Conservation (phyloP, 1,139 yeast genomes). For the Zygoascus sp. region DNA sequence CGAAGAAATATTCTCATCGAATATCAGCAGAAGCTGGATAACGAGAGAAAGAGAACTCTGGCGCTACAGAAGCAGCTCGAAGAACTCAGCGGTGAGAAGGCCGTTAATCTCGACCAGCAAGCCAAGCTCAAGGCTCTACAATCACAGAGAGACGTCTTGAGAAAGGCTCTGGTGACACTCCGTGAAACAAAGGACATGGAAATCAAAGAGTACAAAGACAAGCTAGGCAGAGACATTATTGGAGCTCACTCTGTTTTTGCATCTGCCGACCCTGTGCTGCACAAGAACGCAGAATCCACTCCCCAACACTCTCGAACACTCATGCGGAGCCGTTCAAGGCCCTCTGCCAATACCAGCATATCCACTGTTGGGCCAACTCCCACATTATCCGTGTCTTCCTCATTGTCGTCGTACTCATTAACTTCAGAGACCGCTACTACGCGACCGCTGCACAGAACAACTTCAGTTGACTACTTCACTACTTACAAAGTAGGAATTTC, state of each 20-base stretch:
- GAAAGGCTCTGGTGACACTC: conserved; percentile 45
- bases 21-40: conserved; percentile 30
- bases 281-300: neutral
- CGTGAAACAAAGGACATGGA: conserved; percentile 38
- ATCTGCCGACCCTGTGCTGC: neutral
- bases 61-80: conserved; percentile 27
- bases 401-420: conserved; percentile 1
- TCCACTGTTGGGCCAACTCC: conserved; percentile 1
- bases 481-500: conserved; percentile 16
- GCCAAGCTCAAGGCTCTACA: conserved; percentile 36
- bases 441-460: conserved; percentile 2
- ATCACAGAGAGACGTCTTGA: conserved; percentile 53
- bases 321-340: neutral
- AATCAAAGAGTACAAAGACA: conserved; percentile 32
- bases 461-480: conserved; percentile 1
- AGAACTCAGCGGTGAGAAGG: conserved; percentile 13
- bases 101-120: conserved; percentile 12
- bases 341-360: conserved; percentile 1
- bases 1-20: conserved; percentile 27
- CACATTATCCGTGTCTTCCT: neutral
- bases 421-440: neutral
- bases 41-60: conserved; percentile 26
- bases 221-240: conserved; percentile 14
- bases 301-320: neutral
- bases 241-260: neutral